Percentiles rank a stretch among this genome's conserved stretches.
Conservation (phyloP, 345 rosid species). For the Rubroshorea leprosula region DNA sequence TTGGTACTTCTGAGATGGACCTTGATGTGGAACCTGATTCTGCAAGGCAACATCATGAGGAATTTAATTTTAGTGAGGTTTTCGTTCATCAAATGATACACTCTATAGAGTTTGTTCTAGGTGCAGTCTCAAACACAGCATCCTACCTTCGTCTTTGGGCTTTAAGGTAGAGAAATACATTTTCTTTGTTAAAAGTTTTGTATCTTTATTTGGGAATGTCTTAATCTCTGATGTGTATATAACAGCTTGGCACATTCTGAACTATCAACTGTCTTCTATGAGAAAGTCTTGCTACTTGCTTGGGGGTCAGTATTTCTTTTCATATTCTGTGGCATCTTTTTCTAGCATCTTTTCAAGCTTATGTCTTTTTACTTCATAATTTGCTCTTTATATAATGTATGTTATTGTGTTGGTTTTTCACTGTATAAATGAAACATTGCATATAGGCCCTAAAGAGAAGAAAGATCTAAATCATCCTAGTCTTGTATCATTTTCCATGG, state of each 20-base stretch:
- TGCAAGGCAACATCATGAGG: slow-evolving; percentile 70
- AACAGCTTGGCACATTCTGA: slow-evolving; percentile 96
- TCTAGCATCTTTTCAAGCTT: background rate
- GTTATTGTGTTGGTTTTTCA: too few species aligned
- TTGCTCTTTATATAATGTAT: too few species aligned
- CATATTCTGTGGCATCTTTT: background rate
- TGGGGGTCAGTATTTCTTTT: slow-evolving; percentile 68
- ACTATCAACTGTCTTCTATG: slow-evolving; percentile 88
- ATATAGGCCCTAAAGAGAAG: too few species aligned
- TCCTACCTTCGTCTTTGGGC: slow-evolving; percentile 99
- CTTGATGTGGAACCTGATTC: slow-evolving; percentile 72
- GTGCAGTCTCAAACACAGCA: slow-evolving; percentile 96
- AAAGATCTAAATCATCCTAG: too few species aligned
- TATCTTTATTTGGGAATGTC: background rate
- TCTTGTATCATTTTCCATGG: too few species aligned
- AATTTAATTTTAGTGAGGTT: slow-evolving; percentile 91
- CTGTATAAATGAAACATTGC: too few species aligned
- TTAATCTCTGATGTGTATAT: slow-evolving; percentile 13
- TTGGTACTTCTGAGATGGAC: slow-evolving; percentile 76
- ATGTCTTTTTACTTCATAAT: too few species aligned
- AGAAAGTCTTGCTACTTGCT: slow-evolving; percentile 90
- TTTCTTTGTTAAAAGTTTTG: background rate
- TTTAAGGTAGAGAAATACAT: slow-evolving; percentile 49
- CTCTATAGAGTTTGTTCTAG: slow-evolving; percentile 93
- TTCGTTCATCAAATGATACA: slow-evolving; percentile 99